Percentiles rank a stretch among this genome's conserved stretches.
Evolutionary conservation across 2,329 filamentous ascomycete genomes (phyloP).

Genomic region (Aspergillus sp.): DNA sequence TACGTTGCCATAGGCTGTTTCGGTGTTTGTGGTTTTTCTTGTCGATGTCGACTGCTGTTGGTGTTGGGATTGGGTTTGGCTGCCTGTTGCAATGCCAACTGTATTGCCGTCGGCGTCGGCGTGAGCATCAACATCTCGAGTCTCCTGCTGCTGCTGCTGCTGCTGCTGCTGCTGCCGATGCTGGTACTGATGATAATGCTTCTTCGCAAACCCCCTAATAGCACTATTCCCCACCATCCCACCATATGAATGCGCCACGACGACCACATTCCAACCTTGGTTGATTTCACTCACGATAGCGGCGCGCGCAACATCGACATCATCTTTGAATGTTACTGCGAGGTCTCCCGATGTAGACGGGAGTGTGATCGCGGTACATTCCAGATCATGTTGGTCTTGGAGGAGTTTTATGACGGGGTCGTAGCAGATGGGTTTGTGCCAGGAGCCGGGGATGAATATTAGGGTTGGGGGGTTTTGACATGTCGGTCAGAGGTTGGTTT

Average conservation of each 20-base stretch:
- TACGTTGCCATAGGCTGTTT: constrained; percentile 33
- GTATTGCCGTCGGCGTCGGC: neutral
- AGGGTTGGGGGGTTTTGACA: constrained; percentile 33
- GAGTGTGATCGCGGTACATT: constrained; percentile 39
- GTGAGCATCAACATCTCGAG: no score
- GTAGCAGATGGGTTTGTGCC: constrained; percentile 46
- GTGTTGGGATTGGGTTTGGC: no score
- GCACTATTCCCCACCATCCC: constrained; percentile 49
- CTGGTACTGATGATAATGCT: constrained; percentile 10
- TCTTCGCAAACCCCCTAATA: constrained; percentile 42
- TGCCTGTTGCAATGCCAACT: neutral
- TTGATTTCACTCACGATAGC: constrained; percentile 38
- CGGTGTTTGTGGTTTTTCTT: neutral
- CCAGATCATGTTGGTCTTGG: constrained; percentile 28
- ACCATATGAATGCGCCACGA: constrained; percentile 53
- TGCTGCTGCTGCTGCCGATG: no score
- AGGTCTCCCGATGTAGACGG: constrained; percentile 39
- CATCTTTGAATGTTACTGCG: constrained; percentile 41
- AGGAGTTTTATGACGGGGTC: constrained; percentile 36
- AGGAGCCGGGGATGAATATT: constrained; percentile 50
- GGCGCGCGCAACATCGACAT: constrained; percentile 41
- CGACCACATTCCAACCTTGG: constrained; percentile 45
- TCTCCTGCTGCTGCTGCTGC: no score
- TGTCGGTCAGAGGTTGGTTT: neutral
- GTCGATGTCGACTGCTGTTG: neutral